Conservation (phyloP, 2,329 filamentous ascomycete genomes). For the Ophiocordyceps camponoti-leonardi region DNA sequence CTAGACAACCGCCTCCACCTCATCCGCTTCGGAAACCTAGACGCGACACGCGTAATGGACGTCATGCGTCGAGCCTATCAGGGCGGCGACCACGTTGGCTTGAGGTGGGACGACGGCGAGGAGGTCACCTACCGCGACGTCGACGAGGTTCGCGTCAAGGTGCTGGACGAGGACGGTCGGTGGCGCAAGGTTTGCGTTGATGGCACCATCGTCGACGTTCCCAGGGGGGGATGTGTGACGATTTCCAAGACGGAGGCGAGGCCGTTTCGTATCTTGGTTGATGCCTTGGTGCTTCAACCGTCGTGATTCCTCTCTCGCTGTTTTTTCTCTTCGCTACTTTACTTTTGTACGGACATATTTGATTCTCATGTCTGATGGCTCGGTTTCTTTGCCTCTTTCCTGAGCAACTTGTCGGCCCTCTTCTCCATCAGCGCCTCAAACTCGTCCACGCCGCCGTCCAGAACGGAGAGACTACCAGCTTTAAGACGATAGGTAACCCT, state of each 20-base stretch:
- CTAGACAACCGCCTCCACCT: constrained; percentile 55
- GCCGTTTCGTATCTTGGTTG: constrained; percentile 27
- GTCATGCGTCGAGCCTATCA: constrained; percentile 54
- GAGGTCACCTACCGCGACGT: constrained; percentile 57
- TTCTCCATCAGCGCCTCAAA: constrained; percentile 49
- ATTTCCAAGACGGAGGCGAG: constrained; percentile 31
- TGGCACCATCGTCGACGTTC: constrained; percentile 66
- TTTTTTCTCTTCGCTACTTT: not conserved
- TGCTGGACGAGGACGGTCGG: constrained; percentile 47
- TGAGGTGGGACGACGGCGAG: constrained; percentile 35
- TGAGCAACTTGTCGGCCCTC: constrained; percentile 29
- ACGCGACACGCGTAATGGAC: constrained; percentile 51
- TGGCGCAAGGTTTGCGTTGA: constrained; percentile 90
- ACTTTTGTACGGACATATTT: not conserved
- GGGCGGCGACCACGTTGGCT: constrained; percentile 35
- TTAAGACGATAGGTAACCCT: constrained; percentile 44
- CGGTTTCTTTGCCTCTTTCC: not conserved
- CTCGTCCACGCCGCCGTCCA: constrained; percentile 43
- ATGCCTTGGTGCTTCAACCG: constrained; percentile 9
- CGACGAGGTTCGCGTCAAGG: constrained; percentile 47
- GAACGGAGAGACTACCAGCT: constrained; percentile 33
- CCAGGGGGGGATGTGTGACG: constrained; percentile 52
- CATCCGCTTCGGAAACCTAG: constrained; percentile 55
- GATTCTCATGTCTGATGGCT: not conserved
- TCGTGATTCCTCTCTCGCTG: not conserved